Base-by-base conservation (phyloP, 176 grass and related monocot genomes). In the Pharus latifolius region DNA sequence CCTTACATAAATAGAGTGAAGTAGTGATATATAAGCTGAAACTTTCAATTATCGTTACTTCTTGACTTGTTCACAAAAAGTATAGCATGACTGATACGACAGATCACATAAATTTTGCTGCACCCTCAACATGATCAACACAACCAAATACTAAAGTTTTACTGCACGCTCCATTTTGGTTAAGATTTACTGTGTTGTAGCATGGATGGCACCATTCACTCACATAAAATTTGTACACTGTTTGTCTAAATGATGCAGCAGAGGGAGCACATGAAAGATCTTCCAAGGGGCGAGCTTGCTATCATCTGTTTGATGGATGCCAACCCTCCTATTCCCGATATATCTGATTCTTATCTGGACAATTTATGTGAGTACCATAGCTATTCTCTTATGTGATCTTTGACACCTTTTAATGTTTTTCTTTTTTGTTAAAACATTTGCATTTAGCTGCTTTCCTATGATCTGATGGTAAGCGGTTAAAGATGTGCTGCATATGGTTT, bases 251-350 rank as follows among this genome's bases (percentile, higher is more conserved):
- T 79, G 50, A 74, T 93, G 65, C 69, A 98, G 95, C 71, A 90
- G 47, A 88, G 54, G 56, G 50, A 83, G 72, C 78, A 81, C 76
- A 65, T 90, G 70, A 70, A 83, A 80, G 66, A 46, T 70, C 54
- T 91, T 70, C 80, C 90, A 48, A 91, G 73, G 65, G 68, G 75
- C 44, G 72, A 88, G 48, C 69, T 98, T 76, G 81, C 95, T 32
- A 67, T 93, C 44, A 59, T 93, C 24, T 98, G 95, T 63, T 69
- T 98, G 65, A 93, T 79, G 75, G 83, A 85, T 80, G 73, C 81
- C 48, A 98, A 92, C 52, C 90, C 87, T 88, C 84, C 78, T 64
- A 85, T 98, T 86, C 95, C 89, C 60, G 95, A 98, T 81, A 61
- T 91, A 76, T 91, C 90, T 17, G 90, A 83, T 80, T 57, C 59